Evolutionary conservation across 805 yeast species (phyloP).

Genomic region (Starmerella apicola): DNA sequence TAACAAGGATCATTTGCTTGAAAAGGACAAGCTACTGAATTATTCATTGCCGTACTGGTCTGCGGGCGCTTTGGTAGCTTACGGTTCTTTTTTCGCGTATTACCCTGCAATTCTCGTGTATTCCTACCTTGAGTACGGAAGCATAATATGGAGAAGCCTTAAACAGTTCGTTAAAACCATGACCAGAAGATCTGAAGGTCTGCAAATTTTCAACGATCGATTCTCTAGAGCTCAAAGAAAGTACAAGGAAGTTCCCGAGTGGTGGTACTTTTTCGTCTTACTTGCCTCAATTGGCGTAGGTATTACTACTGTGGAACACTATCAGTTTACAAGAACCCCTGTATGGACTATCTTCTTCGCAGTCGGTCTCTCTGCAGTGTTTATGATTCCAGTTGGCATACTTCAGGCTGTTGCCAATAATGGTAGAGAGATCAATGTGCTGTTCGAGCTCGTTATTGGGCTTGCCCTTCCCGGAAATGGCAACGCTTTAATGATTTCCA

Average conservation of each 20-base stretch:
- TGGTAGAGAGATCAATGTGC: slow-evolving; percentile 38
- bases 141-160: slow-evolving; percentile 5
- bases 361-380: slow-evolving; percentile 38
- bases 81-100: slow-evolving; percentile 43
- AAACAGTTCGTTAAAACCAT: slow-evolving; percentile 5
- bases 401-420: slow-evolving; percentile 39
- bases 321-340: slow-evolving; percentile 30
- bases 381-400: slow-evolving; percentile 40
- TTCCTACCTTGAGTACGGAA: slow-evolving; percentile 33
- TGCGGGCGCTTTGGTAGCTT: slow-evolving; percentile 46
- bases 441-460: slow-evolving; percentile 40
- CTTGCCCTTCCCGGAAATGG: slow-evolving; percentile 48
- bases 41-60: slow-evolving; percentile 55
- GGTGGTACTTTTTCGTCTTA: slow-evolving; percentile 49
- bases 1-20: slow-evolving; percentile 35
- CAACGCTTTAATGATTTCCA: slow-evolving; percentile 39
- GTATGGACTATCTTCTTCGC: slow-evolving; percentile 40
- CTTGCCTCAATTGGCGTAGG: slow-evolving; percentile 36
- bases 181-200: slow-evolving; percentile 22
- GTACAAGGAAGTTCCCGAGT: slow-evolving; percentile 57
- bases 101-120: slow-evolving; percentile 45
- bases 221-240: slow-evolving; percentile 46
- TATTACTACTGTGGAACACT: slow-evolving; percentile 32
- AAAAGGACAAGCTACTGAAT: slow-evolving; percentile 35
- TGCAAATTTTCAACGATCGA: slow-evolving; percentile 35